Evolutionary conservation across 2,329 filamentous ascomycete genomes (phyloP), one percentile per base, ranked within the genome.

Genomic region (Paraphoma chrysanthemicola): DNA sequence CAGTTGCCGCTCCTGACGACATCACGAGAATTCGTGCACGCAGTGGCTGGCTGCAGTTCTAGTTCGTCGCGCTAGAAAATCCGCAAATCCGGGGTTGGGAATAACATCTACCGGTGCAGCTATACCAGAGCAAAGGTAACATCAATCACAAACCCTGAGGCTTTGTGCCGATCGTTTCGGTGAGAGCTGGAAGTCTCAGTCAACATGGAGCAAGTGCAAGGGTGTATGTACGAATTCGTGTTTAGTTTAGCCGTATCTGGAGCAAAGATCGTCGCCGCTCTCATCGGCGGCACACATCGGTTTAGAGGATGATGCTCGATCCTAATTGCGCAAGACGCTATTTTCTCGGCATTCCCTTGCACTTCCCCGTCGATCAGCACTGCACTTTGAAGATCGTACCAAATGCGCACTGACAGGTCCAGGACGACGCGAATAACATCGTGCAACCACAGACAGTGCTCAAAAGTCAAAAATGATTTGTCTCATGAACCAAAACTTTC

Each of bases 181-280:
- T 58, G 52, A 49, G 23, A 2, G 23, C 23, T 23, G 23, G 23
- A 23, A 23, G 23, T 23, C 23, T 23, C 23, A 23, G 44, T 48
- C 44, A 59, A 44, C 57, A 39, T 48, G 48, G 48, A 46, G 45
- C n/a, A 53, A 2, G 44, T 45, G 38, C 45, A 57, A 57, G 60
- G 56, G 57, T 61, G 58, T 57, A 56, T 59, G 58, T 64, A 58
- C 51, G 57, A 28, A 51, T 56, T 64, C 55, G 63, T 64, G 62
- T 68, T 53, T 58, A 59, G 54, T 66, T 70, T 68, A 70, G 42
- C 68, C 67, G 56, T 44, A 30, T 61, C 54, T 42, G 54, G 44
- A 66, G 60, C 53, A 73, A 66, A 30, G 66, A 73, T 69, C 63
- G 42, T 51, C 67, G 62, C 59, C 59, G 64, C 57, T 51, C 46